These are phyloP conservation scores for Neurospora sp. DNA, from an alignment of 495 filamentous ascomycete genomes.

Conservation along the genomic window DNA sequence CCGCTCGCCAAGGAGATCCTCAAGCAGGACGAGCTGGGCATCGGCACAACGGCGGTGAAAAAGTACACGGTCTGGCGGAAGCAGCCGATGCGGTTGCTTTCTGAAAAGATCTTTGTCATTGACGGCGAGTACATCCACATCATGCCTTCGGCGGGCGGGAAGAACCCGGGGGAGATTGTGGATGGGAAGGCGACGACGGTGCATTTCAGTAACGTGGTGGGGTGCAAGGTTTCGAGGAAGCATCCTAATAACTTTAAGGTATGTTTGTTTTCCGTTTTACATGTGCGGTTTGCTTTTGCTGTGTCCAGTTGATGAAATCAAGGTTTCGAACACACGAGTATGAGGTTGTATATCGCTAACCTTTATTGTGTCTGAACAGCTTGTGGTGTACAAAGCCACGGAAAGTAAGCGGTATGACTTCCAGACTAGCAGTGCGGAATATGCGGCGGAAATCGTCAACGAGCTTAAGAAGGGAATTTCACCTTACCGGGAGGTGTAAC, in stretches of 20 bases:
- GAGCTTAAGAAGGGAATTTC: slow-evolving; percentile 71
- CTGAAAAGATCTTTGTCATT: slow-evolving; percentile 73
- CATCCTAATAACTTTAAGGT: slow-evolving; percentile 89
- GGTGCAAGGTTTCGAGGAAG: slow-evolving; percentile 81
- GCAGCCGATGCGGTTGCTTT: slow-evolving; percentile 86
- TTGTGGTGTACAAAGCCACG: slow-evolving; percentile 69
- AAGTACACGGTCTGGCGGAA: slow-evolving; percentile 90
- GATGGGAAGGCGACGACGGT: slow-evolving; percentile 79
- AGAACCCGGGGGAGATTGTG: slow-evolving; percentile 26
- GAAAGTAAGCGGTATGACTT: slow-evolving; percentile 97
- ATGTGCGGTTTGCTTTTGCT: not conserved
- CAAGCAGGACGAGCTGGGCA: slow-evolving; percentile 59
- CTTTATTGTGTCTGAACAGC: slow-evolving; percentile 19
- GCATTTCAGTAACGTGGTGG: slow-evolving; percentile 84
- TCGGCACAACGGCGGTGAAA: slow-evolving; percentile 51
- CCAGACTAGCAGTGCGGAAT: slow-evolving; percentile 66
- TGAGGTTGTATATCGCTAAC: not conserved
- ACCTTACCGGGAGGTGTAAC: slow-evolving; percentile 35
- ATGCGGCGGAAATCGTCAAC: slow-evolving; percentile 80
- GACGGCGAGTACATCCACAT: slow-evolving; percentile 96
- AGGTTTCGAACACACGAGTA: not conserved
- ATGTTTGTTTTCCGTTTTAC: slow-evolving; percentile 10
- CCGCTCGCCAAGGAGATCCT: slow-evolving; percentile 60
- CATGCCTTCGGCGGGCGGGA: slow-evolving; percentile 56
- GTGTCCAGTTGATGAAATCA: not conserved